Percentiles rank a stretch among this genome's conserved stretches.
phyloP scores from a whole-genome alignment of 345 rosid species.

The Excoecaria cochinchinensis region DNA sequence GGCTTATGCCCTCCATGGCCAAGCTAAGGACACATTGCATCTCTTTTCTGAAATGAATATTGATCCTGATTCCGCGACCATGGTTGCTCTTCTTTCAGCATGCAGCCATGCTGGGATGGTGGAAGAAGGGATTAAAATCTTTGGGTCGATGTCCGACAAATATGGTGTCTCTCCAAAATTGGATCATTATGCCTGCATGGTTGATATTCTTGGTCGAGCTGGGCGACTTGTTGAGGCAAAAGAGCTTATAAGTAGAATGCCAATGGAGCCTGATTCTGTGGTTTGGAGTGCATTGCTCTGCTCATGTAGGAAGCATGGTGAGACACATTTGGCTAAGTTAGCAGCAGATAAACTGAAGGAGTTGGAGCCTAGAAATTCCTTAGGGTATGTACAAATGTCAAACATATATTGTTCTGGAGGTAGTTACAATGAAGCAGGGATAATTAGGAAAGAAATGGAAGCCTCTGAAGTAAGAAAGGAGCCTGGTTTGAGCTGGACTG shows the following conservation, averaged over 20 bases:
- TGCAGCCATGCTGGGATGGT: slow-evolving; percentile 86
- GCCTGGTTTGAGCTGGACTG: slow-evolving; percentile 90
- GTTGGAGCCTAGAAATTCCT: slow-evolving; percentile 60
- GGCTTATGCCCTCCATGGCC: slow-evolving; percentile 78
- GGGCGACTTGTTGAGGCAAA: slow-evolving; percentile 66
- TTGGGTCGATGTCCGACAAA: slow-evolving; percentile 51
- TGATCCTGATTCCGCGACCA: slow-evolving; percentile 70
- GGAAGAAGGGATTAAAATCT: slow-evolving; percentile 64
- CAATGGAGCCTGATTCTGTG: slow-evolving; percentile 74
- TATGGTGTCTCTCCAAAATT: slow-evolving; percentile 57
- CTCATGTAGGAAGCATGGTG: slow-evolving; percentile 83
- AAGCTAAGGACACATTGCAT: slow-evolving; percentile 57
- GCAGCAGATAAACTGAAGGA: slow-evolving; percentile 62
- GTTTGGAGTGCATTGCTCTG: slow-evolving; percentile 85
- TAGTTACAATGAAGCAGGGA: slow-evolving; percentile 63
- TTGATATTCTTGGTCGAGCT: slow-evolving; percentile 82
- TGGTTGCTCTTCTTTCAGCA: slow-evolving; percentile 76
- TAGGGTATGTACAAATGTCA: slow-evolving; percentile 76
- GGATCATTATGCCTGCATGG: slow-evolving; percentile 83
- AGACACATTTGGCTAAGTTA: slow-evolving; percentile 50
- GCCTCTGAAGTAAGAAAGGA: slow-evolving; percentile 63
- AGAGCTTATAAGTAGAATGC: slow-evolving; percentile 60
- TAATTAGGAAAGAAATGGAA: slow-evolving; percentile 61
- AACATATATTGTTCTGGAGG: slow-evolving; percentile 71
- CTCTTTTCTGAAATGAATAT: slow-evolving; percentile 62